Base-by-base conservation (phyloP, 163 green algal genomes). In the Scenedesmus sp. region DNA sequence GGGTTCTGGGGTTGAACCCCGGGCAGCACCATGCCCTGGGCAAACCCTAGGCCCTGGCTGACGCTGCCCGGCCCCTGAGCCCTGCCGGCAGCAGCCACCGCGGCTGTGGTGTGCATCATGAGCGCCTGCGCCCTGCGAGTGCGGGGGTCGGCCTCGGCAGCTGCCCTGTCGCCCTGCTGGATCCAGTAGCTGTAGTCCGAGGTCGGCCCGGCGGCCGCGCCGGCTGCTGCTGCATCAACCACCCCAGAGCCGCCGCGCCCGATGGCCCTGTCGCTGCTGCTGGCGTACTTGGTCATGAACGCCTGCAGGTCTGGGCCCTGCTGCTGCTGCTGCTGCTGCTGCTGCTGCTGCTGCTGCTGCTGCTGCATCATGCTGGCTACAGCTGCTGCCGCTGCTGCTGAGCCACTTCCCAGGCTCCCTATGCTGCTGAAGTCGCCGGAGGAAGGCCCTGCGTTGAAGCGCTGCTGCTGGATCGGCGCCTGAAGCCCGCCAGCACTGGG, bases 201-300 rank as follows among this genome's bases (percentile, higher is more conserved):
- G 35, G 24, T 46, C 13, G 35, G 35, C 24, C 22, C 61, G 0
- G 72, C 72, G 6, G 12, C 70, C 12, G 7, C 9, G 13, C 65
- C 65, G 7, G 59, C 20, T 76, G 65, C 65, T 76, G 65, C 65
- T 76, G 65, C 30, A 76, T 76, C 65, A 20, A 24, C 30, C 30
- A 76, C 7, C 30, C 65, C 65, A 76, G 65, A 40, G 20, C 26
- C 65, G 30, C 65, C 40, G 30, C 65, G 65, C 15, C 30, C 65
- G 16, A 40, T 1, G 26, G 10, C 40, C 16, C n/a, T 78, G 43
- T 30, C 44, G 24, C 83, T 73, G 81, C 81, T 73, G 81, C 83
- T 88, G 56, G 43, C 10, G 15, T 83, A 89, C 44, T 83, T 89
- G 30, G 30, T 89, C 85, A 83, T 83, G 16, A 83, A 73, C 2